A percentile compares a stretch with the other conserved stretches of the same genome.
These are phyloP conservation scores for Thinopyrum elongatum DNA, from an alignment of 176 grass and related monocot genomes.

Conservation along the genomic window DNA sequence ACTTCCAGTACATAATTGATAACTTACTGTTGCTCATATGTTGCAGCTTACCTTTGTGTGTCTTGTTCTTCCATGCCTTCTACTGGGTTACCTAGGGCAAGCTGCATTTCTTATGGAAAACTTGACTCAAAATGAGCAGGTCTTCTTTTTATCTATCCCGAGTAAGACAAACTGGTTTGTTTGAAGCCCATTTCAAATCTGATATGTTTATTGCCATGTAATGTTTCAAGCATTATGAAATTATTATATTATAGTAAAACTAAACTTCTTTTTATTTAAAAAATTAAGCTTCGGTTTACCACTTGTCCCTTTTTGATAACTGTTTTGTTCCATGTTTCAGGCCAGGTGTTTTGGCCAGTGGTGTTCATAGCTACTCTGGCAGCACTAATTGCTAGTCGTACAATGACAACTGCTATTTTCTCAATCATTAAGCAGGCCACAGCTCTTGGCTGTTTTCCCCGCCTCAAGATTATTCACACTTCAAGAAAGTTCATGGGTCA, in stretches of 20 bases:
- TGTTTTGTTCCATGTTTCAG: conserved; percentile 48
- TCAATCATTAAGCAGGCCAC: conserved; percentile 93
- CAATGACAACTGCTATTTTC: conserved; percentile 97
- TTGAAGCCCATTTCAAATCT: conserved; percentile 15
- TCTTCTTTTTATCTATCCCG: conserved; percentile 98
- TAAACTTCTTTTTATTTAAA: not conserved
- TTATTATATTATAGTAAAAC: not conserved
- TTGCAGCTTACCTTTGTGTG: conserved; percentile 91
- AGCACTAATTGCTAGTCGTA: conserved; percentile 90
- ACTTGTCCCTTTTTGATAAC: conserved; percentile 15
- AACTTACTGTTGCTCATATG: conserved; percentile 38
- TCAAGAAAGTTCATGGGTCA: conserved; percentile 96
- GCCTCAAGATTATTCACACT: conserved; percentile 98
- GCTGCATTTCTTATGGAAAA: conserved; percentile 98
- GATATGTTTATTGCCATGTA: conserved; percentile 29
- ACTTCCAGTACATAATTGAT: conserved; percentile 18
- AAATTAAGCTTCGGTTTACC: not conserved
- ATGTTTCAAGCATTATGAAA: conserved; percentile 13
- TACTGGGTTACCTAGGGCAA: conserved; percentile 94
- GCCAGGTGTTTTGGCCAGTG: conserved; percentile 78
- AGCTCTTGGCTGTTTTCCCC: conserved; percentile 93
- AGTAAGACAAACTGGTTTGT: conserved; percentile 60
- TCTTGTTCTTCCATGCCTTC: conserved; percentile 96
- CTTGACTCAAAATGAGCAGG: conserved; percentile 71
- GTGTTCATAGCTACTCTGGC: conserved; percentile 78